Evolutionary conservation across 2,329 filamentous ascomycete species (phyloP).

Genomic region (Epichloe brachyelytri): DNA sequence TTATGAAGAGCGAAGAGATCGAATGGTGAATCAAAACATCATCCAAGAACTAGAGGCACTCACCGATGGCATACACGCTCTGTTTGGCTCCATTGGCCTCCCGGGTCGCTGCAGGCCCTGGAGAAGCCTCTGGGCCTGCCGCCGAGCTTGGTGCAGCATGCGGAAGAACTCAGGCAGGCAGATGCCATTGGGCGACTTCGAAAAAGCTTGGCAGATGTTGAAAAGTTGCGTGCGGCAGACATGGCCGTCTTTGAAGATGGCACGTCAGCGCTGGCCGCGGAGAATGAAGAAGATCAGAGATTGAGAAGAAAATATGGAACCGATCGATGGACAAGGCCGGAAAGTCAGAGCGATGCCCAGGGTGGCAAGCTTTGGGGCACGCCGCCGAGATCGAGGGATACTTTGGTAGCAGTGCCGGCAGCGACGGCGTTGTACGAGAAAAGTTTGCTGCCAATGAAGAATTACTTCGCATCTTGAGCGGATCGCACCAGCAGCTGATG

Average conservation of each 20-base stretch:
- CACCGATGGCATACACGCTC: constrained; percentile 65
- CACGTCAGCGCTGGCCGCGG: constrained; percentile 60
- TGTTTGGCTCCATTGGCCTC: constrained; percentile 71
- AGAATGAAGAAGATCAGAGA: constrained; percentile 71
- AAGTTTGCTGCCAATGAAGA: constrained; percentile 69
- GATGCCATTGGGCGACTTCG: constrained; percentile 70
- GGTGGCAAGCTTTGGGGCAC: constrained; percentile 59
- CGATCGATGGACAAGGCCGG: constrained; percentile 63
- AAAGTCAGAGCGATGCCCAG: constrained; percentile 55
- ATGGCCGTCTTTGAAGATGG: constrained; percentile 72
- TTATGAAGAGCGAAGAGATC: constrained; percentile 81
- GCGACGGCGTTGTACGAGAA: constrained; percentile 51
- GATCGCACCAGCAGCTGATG: constrained; percentile 68
- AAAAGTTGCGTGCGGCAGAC: constrained; percentile 76
- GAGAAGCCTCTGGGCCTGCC: constrained; percentile 90
- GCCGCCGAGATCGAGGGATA: constrained; percentile 76
- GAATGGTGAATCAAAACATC: constrained; percentile 79
- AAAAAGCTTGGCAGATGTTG: constrained; percentile 73
- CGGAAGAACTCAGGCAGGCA: constrained; percentile 85
- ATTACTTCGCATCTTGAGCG: constrained; percentile 62
- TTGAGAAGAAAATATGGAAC: constrained; percentile 72
- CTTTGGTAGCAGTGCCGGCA: constrained; percentile 50
- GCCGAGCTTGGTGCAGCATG: constrained; percentile 72
- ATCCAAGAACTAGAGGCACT: constrained; percentile 73
- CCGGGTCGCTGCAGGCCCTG: constrained; percentile 88